Conservation (phyloP, 1,139 yeast species). For the Hanseniaspora uvarum region DNA sequence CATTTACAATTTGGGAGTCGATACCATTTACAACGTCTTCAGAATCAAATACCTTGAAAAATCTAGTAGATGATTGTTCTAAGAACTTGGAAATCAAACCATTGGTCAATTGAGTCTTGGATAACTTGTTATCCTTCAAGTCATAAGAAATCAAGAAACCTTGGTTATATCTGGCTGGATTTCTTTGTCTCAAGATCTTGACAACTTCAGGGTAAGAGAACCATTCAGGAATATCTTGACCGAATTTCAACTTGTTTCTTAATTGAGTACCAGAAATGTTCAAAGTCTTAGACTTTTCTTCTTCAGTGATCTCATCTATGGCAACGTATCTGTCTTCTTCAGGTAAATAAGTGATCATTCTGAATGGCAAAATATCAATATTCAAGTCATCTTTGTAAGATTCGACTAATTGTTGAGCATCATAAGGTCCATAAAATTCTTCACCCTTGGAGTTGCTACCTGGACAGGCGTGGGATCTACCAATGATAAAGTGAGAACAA, state of each 20-base stretch:
- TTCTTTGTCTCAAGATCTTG: constrained; percentile 75
- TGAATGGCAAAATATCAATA: constrained; percentile 87
- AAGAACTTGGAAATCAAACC: constrained; percentile 85
- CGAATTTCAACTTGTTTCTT: constrained; percentile 76
- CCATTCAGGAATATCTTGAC: constrained; percentile 89
- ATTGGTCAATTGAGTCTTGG: constrained; percentile 46
- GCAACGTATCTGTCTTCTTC: constrained; percentile 94
- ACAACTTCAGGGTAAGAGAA: constrained; percentile 96
- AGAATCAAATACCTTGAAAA: constrained; percentile 51
- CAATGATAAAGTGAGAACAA: constrained; percentile 93
- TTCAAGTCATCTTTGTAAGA: constrained; percentile 65
- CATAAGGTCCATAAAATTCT: constrained; percentile 94
- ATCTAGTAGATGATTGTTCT: constrained; percentile 80
- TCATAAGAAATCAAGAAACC: constrained; percentile 64
- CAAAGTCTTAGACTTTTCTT: constrained; percentile 61
- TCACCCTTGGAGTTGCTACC: constrained; percentile 88
- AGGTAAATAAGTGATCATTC: constrained; percentile 93
- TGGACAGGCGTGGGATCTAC: constrained; percentile 98
- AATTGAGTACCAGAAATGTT: constrained; percentile 93
- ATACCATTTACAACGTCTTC: constrained; percentile 21
- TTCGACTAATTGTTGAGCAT: constrained; percentile 84
- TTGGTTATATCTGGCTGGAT: constrained; percentile 83
- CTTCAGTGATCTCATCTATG: constrained; percentile 69
- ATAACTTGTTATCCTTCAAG: constrained; percentile 29
- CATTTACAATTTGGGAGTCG: constrained; percentile 44